phyloP scores from a whole-genome alignment of 345 rosid species.

The Arabidopsis thaliana region DNA sequence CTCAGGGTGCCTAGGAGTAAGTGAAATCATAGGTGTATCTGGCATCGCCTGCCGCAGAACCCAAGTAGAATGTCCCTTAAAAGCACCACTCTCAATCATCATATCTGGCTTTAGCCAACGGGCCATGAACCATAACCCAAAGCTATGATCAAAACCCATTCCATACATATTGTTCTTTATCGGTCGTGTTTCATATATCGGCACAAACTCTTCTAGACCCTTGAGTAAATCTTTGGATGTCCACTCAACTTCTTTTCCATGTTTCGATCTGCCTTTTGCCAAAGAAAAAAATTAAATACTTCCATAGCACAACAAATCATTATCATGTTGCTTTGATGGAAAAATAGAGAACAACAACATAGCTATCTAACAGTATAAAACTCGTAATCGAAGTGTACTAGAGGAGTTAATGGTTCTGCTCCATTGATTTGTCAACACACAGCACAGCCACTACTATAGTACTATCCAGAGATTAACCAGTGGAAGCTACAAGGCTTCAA shows the following conservation, averaged over 20 bases:
- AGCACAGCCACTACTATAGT: constrained; percentile 12
- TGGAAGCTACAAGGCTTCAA: neutral
- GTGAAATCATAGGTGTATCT: constrained; percentile 73
- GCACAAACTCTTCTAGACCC: constrained; percentile 91
- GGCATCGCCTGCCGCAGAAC: constrained; percentile 98
- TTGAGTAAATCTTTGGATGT: constrained; percentile 89
- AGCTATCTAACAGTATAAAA: constrained; percentile 12
- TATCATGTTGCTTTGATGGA: neutral
- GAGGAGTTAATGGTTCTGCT: neutral
- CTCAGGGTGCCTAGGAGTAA: constrained; percentile 92
- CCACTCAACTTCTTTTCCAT: constrained; percentile 93
- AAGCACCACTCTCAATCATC: constrained; percentile 98
- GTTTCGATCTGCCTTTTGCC: constrained; percentile 99
- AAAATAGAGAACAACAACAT: constrained; percentile 2
- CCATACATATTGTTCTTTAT: constrained; percentile 93
- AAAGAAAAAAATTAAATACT: constrained; percentile 64
- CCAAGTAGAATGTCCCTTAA: constrained; percentile 99
- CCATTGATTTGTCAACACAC: constrained; percentile 1
- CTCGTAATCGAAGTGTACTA: constrained; percentile 9
- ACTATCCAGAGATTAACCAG: constrained; percentile 10
- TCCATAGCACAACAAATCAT: constrained; percentile 41
- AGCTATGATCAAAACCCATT: constrained; percentile 99
- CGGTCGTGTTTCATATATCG: constrained; percentile 91
- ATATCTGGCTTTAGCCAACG: constrained; percentile 90
- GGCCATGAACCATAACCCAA: constrained; percentile 96